Conservation (phyloP, 306 rosid genomes). For the Dalbergia cochinchinensis region DNA sequence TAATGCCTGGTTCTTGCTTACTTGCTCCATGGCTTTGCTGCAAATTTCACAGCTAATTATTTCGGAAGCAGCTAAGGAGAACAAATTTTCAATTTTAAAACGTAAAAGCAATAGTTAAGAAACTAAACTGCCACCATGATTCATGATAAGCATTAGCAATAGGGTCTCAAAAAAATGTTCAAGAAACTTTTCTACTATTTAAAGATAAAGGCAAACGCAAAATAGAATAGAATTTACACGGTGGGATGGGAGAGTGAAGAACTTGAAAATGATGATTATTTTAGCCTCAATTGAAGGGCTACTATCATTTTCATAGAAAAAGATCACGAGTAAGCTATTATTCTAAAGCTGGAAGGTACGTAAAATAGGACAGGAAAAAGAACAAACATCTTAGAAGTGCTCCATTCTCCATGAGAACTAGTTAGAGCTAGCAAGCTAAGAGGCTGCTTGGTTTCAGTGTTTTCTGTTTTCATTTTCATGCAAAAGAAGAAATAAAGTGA, state of each 20-base stretch:
- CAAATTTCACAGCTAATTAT: constrained; percentile 43
- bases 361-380: constrained; percentile 4
- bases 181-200: constrained; percentile 8
- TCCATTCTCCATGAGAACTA: constrained; percentile 2
- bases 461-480: no score
- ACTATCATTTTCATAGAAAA: constrained; percentile 15
- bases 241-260: constrained; percentile 26
- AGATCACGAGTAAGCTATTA: constrained; percentile 21
- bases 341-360: constrained; percentile 11
- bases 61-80: constrained; percentile 38
- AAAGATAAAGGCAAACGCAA: constrained; percentile 16
- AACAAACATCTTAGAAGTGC: constrained; percentile 12
- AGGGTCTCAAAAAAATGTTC: constrained; percentile 21
- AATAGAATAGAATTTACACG: not conserved
- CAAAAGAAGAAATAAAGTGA: no score
- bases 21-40: constrained; percentile 95
- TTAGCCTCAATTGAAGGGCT: constrained; percentile 14
- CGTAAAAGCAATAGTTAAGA: constrained; percentile 24
- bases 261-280: constrained; percentile 24
- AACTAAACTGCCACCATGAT: constrained; percentile 14
- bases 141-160: not conserved
- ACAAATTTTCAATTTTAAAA: constrained; percentile 37
- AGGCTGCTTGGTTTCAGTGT: no score
- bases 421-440: not conserved
- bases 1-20: constrained; percentile 63